These are phyloP conservation scores for Curvularia eragrostidis DNA, from an alignment of 2,329 filamentous ascomycete genomes.

Conservation along the genomic window DNA sequence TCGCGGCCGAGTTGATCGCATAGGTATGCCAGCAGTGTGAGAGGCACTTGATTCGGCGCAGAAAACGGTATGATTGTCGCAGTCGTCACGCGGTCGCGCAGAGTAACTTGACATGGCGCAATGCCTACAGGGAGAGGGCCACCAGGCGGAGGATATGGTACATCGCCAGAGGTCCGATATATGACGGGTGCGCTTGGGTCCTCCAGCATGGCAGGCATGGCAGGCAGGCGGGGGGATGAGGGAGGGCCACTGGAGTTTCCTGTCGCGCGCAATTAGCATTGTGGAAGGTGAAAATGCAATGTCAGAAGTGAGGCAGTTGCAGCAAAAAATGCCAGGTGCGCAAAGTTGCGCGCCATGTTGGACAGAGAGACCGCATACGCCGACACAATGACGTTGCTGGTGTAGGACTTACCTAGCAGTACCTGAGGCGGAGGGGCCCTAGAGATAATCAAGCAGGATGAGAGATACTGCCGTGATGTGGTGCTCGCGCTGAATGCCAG, in stretches of 20 bases:
- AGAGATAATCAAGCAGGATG: constrained; percentile 28
- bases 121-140: constrained; percentile 73
- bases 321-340: neutral
- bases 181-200: constrained; percentile 75
- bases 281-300: neutral
- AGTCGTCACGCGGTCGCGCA: constrained; percentile 82
- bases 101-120: constrained; percentile 75
- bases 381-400: constrained; percentile 6
- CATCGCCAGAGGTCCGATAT: constrained; percentile 70
- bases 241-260: constrained; percentile 1
- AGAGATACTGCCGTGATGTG: constrained; percentile 34
- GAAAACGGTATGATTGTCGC: constrained; percentile 85
- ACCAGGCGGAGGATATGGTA: constrained; percentile 68
- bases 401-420: constrained; percentile 21
- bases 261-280: constrained; percentile 16
- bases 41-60: constrained; percentile 77
- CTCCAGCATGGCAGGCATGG: constrained; percentile 80
- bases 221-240: constrained; percentile 25
- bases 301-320: constrained; percentile 1
- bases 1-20: constrained; percentile 86
- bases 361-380: neutral
- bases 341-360: constrained; percentile 1
- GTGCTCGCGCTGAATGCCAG: constrained; percentile 20
- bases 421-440: constrained; percentile 12
- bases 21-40: constrained; percentile 76